phyloP scores from a whole-genome alignment of 441 rosid species.

The Geranium incanum region DNA sequence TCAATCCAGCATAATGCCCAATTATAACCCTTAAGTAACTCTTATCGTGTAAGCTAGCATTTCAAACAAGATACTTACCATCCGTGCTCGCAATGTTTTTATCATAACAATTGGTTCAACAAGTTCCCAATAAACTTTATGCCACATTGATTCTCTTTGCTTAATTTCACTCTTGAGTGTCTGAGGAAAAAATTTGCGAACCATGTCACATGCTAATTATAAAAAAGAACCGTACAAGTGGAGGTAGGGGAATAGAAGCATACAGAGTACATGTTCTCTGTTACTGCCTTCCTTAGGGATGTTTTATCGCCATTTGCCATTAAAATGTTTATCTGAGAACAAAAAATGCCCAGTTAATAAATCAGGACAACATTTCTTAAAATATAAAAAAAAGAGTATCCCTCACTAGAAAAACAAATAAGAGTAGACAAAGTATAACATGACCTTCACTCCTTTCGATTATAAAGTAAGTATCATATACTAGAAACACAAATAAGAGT shows the following conservation, averaged over 20 bases:
- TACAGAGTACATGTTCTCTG: conserved; percentile 92
- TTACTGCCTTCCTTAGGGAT: conserved; percentile 60
- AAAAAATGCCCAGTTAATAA: conserved; percentile 7
- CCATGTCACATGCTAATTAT: neutral
- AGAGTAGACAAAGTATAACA: neutral
- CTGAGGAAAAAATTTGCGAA: conserved; percentile 29
- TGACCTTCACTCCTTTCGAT: neutral
- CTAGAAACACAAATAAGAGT: neutral
- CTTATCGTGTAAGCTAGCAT: conserved; percentile 8
- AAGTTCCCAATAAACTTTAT: conserved; percentile 73
- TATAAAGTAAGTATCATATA: neutral
- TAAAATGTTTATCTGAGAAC: conserved; percentile 55
- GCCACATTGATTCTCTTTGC: conserved; percentile 70
- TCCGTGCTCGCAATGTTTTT: conserved; percentile 81
- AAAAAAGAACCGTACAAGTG: neutral
- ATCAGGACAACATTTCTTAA: too few species aligned
- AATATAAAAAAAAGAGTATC: too few species aligned
- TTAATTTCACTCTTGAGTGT: conserved; percentile 78
- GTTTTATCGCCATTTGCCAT: conserved; percentile 75
- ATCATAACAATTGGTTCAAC: conserved; percentile 69
- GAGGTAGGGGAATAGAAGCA: conserved; percentile 28
- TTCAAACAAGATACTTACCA: conserved; percentile 43
- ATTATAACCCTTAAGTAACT: neutral
- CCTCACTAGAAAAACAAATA: neutral
- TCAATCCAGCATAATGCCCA: neutral